Conservation (phyloP, 139 green algal species). For the Desmodesmus armatus region DNA sequence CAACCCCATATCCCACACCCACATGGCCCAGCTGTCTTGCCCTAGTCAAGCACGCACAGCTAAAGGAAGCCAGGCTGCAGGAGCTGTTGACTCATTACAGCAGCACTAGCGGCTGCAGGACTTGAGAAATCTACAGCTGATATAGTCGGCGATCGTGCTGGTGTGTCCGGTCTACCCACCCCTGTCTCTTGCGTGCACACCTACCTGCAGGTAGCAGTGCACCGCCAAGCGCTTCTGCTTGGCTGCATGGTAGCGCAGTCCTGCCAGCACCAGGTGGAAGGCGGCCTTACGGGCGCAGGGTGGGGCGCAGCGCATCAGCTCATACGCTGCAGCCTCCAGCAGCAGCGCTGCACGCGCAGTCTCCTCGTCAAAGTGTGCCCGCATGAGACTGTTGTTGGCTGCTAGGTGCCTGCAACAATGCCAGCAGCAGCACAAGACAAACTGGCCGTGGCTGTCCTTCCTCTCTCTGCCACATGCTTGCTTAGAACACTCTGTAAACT, state of each 20-base stretch:
- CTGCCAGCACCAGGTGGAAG: slow-evolving; percentile 93
- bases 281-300: slow-evolving; percentile 79
- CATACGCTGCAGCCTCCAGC: slow-evolving; percentile 88
- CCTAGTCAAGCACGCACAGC: too few species aligned
- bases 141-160: too few species aligned
- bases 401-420: slow-evolving; percentile 39
- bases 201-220: slow-evolving; percentile 74
- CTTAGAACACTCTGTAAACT: background rate
- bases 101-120: too few species aligned
- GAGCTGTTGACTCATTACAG: too few species aligned
- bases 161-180: too few species aligned
- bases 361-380: slow-evolving; percentile 83
- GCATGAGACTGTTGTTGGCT: slow-evolving; percentile 78
- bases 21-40: too few species aligned
- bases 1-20: too few species aligned
- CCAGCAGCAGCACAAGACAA: background rate
- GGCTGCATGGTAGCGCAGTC: slow-evolving; percentile 84
- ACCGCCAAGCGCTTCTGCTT: slow-evolving; percentile 73
- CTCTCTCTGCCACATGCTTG: too few species aligned
- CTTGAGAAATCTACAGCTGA: too few species aligned
- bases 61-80: too few species aligned
- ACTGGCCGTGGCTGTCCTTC: background rate
- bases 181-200: background rate
- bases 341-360: slow-evolving; percentile 83
- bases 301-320: slow-evolving; percentile 69